Evolutionary conservation across 1,139 yeast species (phyloP), one percentile per base, ranked within the genome.

Genomic region (Geotrichum phurueaensis): DNA sequence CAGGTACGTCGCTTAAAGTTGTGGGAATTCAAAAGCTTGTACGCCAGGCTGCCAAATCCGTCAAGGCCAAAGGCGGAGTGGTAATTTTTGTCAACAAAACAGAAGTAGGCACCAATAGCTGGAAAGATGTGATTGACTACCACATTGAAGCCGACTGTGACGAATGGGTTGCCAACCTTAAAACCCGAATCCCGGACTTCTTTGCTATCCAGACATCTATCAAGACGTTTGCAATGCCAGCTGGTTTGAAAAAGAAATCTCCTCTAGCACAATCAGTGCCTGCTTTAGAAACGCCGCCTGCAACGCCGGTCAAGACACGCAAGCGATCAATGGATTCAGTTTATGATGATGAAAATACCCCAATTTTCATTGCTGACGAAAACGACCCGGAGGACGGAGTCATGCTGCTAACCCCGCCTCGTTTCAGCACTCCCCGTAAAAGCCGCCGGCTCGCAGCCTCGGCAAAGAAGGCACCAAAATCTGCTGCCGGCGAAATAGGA

Each of bases 141-240:
- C 94, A 92, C 76, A 79, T 92, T 6, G 75, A 84, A 60, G 77
- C 86, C 57, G 97, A 90, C 70, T 89, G 97, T 71, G 98, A 92
- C 72, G 80, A 79, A 48, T 92, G 96, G 84, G 86, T 91, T 23
- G 73, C 75, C 23, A 75, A 79, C 39, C 74, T 88, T 58, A 79
- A 79, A 65, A 63, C 63, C 25, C 81, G 82, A 52, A 73, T 83
- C 9, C 91, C 92, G 0, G 81, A 78, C 66, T 78, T 85, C 66
- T 85, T 84, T 73, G 75, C 78, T 67, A 78, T 81, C 20, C 87
- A 84, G 70, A 79, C 80, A 62, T 82, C 80, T 67, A 70, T 78
- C 50, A 33, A 53, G 2, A 20, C 25, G 27, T 58, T 54, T 49
- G 33, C 57, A 4, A 50, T 39, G 50, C 54, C 51, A 23, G 47